phyloP scores from a whole-genome alignment of 139 green algal species.

The Protoeuglena noctilucae region DNA sequence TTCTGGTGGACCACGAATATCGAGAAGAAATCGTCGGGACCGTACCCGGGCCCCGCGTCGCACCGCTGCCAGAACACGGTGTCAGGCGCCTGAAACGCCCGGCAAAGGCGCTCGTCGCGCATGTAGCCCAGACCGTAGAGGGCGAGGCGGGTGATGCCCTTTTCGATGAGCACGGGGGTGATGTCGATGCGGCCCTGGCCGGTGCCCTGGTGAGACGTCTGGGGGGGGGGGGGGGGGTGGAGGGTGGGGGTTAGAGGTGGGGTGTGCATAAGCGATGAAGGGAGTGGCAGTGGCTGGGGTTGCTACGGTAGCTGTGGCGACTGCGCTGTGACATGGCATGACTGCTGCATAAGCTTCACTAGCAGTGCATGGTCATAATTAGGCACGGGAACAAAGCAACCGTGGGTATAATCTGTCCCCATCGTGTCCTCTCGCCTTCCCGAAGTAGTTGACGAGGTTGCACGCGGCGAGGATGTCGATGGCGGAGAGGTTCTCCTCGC shows the following conservation, averaged over 20 bases:
- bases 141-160: slow-evolving; percentile 72
- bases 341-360: no score
- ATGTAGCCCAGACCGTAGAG: slow-evolving; percentile 92
- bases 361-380: no score
- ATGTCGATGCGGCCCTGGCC: slow-evolving; percentile 18
- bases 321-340: neutral
- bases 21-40: slow-evolving; percentile 73
- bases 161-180: slow-evolving; percentile 50
- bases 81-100: slow-evolving; percentile 66
- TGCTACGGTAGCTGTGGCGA: no score
- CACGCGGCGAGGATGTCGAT: slow-evolving; percentile 76
- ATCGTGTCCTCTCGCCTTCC: slow-evolving; percentile 40
- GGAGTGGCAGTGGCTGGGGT: no score
- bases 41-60: slow-evolving; percentile 7
- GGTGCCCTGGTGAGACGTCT: neutral
- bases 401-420: no score
- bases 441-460: slow-evolving; percentile 96
- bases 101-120: slow-evolving; percentile 75
- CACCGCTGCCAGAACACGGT: slow-evolving; percentile 45
- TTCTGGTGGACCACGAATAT: slow-evolving; percentile 95
- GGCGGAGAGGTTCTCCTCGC: slow-evolving; percentile 73
- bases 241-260: no score
- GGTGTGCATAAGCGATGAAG: no score
- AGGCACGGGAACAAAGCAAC: no score
- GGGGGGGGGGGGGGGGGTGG: neutral